phyloP scores from a whole-genome alignment of 176 grass and related monocot genomes.

The Paspalum notatum region DNA sequence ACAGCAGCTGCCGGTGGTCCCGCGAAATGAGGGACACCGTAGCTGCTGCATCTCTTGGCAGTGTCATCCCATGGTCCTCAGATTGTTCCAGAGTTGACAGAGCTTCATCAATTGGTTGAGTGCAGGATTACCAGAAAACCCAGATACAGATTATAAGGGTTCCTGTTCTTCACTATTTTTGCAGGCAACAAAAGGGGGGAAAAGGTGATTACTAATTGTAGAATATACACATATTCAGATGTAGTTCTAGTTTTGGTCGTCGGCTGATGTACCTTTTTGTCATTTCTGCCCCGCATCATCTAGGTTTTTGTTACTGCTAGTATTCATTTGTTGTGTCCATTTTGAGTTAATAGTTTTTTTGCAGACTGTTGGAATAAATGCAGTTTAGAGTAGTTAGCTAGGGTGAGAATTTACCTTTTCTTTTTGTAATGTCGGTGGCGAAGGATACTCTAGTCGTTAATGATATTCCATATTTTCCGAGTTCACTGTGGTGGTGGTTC shows the following conservation, averaged over 20 bases:
- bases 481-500: neutral
- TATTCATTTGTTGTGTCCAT: slow-evolving; percentile 34
- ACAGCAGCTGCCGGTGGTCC: slow-evolving; percentile 38
- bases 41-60: neutral
- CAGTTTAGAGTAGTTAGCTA: slow-evolving; percentile 28
- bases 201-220: slow-evolving; percentile 50
- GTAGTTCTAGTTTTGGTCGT: slow-evolving; percentile 44
- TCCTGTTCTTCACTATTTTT: slow-evolving; percentile 48
- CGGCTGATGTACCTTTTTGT: slow-evolving; percentile 32
- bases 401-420: slow-evolving; percentile 23
- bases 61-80: neutral
- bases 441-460: neutral
- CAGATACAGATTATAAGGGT: slow-evolving; percentile 11
- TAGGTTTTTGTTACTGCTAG: slow-evolving; percentile 25
- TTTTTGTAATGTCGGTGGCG: slow-evolving; percentile 7
- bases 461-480: slow-evolving; percentile 9
- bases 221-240: slow-evolving; percentile 47
- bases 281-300: slow-evolving; percentile 4
- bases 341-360: slow-evolving; percentile 28
- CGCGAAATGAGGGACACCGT: slow-evolving; percentile 27
- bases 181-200: slow-evolving; percentile 16
- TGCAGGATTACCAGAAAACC: slow-evolving; percentile 33
- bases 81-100: slow-evolving; percentile 14
- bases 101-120: slow-evolving; percentile 33
- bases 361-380: slow-evolving; percentile 33